phyloP scores from a whole-genome alignment of 2,329 filamentous ascomycete species.

The Rhinocladiella mackenziei region DNA sequence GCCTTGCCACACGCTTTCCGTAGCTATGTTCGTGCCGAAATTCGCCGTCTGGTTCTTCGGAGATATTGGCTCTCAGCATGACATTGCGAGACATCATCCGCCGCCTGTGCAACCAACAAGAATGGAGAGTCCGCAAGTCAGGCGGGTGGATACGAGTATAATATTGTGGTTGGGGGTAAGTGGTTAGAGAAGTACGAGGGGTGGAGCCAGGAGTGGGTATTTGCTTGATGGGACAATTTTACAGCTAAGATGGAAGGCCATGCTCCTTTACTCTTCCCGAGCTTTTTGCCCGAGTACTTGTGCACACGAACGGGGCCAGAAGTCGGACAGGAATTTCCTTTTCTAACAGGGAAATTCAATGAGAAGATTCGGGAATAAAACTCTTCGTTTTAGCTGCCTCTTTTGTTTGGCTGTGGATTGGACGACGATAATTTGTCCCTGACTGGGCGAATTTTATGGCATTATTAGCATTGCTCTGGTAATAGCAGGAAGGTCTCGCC shows the following conservation, averaged over 20 bases:
- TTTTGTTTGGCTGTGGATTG: too few species aligned
- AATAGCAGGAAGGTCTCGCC: too few species aligned
- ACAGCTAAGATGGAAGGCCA: too few species aligned
- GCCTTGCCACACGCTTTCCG: slow-evolving; percentile 53
- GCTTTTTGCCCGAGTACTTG: background rate
- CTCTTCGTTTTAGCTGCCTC: too few species aligned
- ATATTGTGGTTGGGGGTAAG: slow-evolving; percentile 41
- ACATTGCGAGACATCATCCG: slow-evolving; percentile 41
- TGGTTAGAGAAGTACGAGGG: slow-evolving; percentile 44
- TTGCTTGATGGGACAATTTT: slow-evolving; percentile 16
- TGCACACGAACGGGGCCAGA: too few species aligned
- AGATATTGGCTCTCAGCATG: slow-evolving; percentile 46
- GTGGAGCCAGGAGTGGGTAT: slow-evolving; percentile 45
- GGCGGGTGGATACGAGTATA: slow-evolving; percentile 47
- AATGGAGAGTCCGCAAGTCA: slow-evolving; percentile 46
- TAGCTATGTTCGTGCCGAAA: slow-evolving; percentile 52
- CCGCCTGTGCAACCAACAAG: slow-evolving; percentile 27
- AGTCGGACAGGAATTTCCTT: too few species aligned
- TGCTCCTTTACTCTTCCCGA: too few species aligned
- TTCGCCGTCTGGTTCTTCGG: slow-evolving; percentile 51
- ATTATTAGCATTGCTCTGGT: too few species aligned
- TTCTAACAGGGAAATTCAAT: too few species aligned
- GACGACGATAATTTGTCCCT: too few species aligned
- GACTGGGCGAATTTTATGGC: too few species aligned
- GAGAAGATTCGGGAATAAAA: too few species aligned